Percentiles rank a stretch among this genome's conserved stretches.
These are phyloP conservation scores for Serpula lacrymans DNA, from an alignment of 768 basidiomycete species.

Conservation along the genomic window DNA sequence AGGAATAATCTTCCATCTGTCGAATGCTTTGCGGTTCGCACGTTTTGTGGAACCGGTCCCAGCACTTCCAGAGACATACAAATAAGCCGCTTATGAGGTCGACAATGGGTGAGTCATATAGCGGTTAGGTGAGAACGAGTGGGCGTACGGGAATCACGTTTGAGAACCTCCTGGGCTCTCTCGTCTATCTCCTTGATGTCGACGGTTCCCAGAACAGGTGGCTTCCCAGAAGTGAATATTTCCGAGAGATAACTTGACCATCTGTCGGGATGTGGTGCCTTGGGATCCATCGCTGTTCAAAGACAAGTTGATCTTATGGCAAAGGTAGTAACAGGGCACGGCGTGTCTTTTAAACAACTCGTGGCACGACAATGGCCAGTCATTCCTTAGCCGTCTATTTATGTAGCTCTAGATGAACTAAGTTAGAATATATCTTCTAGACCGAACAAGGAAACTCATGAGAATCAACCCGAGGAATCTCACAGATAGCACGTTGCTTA, in stretches of 20 bases:
- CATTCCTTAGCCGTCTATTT: too few species aligned
- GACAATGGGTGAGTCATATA: neutral
- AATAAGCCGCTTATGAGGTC: constrained; percentile 48
- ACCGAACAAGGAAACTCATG: too few species aligned
- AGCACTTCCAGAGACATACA: constrained; percentile 69
- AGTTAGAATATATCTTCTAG: too few species aligned
- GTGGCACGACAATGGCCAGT: too few species aligned
- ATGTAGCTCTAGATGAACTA: too few species aligned
- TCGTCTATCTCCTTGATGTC: constrained; percentile 60
- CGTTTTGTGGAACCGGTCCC: constrained; percentile 62
- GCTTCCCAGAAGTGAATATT: constrained; percentile 18
- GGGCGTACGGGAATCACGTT: constrained; percentile 48
- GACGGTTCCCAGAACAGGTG: constrained; percentile 50
- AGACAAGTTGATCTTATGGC: too few species aligned
- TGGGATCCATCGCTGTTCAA: constrained; percentile 15
- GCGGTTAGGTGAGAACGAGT: neutral
- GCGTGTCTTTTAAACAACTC: too few species aligned
- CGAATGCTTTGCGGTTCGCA: constrained; percentile 59
- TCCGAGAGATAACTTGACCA: constrained; percentile 19
- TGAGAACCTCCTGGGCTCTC: constrained; percentile 58
- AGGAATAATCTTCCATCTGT: constrained; percentile 53
- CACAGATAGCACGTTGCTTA: too few species aligned
- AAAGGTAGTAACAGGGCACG: too few species aligned
- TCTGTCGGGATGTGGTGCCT: constrained; percentile 17
- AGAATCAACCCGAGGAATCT: too few species aligned